phyloP scores from a whole-genome alignment of 345 rosid species.

The Eucalyptus marginata region DNA sequence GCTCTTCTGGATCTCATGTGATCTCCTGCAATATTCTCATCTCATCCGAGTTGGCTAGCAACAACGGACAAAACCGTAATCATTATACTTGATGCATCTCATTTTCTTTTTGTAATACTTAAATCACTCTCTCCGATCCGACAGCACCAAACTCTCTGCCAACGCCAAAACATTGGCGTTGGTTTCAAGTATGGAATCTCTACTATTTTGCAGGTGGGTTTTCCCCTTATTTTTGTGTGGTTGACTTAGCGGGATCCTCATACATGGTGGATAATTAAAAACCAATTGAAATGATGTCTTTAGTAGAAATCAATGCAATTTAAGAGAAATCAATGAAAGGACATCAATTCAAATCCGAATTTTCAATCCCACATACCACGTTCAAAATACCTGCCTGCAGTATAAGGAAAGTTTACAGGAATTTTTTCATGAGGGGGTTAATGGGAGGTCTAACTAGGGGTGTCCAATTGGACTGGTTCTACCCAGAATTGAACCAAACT shows the following conservation, averaged over 20 bases:
- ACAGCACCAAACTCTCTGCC: neutral
- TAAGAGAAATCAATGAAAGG: too few relatives aligned
- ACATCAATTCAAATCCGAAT: too few relatives aligned
- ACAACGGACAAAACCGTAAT: neutral
- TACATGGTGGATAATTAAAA: too few relatives aligned
- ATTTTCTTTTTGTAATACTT: neutral
- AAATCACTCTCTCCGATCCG: neutral
- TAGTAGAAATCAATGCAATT: too few relatives aligned
- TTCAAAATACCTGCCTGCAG: neutral
- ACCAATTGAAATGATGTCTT: too few relatives aligned
- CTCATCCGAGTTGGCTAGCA: neutral
- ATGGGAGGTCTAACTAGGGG: neutral
- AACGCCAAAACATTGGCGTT: neutral
- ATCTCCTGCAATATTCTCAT: neutral
- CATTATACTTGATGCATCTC: neutral
- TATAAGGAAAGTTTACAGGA: neutral
- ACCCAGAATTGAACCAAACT: too few relatives aligned
- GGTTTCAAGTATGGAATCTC: neutral
- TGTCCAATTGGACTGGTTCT: too few relatives aligned
- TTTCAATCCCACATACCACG: neutral
- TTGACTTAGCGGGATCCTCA: neutral
- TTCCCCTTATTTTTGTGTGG: neutral
- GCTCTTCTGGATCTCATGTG: constrained; percentile 24
- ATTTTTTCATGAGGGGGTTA: neutral
- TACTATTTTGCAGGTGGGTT: neutral